phyloP scores from a whole-genome alignment of 2,329 filamentous ascomycete species.

The Cryphonectria naterciae region DNA sequence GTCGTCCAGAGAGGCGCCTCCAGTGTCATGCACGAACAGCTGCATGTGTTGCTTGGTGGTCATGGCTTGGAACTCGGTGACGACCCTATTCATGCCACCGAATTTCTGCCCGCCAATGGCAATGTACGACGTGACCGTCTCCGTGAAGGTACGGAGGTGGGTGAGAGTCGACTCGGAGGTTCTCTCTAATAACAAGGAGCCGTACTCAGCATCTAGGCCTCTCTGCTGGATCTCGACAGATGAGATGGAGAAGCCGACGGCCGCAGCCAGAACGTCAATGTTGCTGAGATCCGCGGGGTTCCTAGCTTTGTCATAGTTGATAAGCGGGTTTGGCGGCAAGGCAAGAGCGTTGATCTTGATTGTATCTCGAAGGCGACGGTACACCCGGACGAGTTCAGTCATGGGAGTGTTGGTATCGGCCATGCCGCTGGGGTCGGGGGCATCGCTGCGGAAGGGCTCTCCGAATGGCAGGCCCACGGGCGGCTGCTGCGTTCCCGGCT shows the following conservation, averaged over 20 bases:
- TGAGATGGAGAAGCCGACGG: conserved; percentile 83
- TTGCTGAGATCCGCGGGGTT: conserved; percentile 51
- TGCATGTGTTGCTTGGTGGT: conserved; percentile 75
- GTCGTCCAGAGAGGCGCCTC: not conserved
- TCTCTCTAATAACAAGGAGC: conserved; percentile 77
- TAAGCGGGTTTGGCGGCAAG: conserved; percentile 41
- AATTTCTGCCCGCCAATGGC: conserved; percentile 72
- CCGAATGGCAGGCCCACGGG: conserved; percentile 38
- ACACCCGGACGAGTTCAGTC: conserved; percentile 62
- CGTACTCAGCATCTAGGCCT: conserved; percentile 74
- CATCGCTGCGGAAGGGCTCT: conserved; percentile 8
- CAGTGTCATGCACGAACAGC: conserved; percentile 63
- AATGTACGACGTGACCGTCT: conserved; percentile 85
- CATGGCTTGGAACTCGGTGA: conserved; percentile 68
- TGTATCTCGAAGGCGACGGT: conserved; percentile 63
- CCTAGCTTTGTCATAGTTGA: conserved; percentile 35
- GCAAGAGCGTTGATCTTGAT: conserved; percentile 58
- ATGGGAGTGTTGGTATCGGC: conserved; percentile 44
- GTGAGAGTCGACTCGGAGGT: conserved; percentile 84
- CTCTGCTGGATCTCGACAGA: conserved; percentile 91
- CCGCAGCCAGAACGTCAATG: conserved; percentile 64
- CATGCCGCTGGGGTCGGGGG: conserved; percentile 23
- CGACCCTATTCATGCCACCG: conserved; percentile 62
- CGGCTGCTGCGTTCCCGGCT: conserved; percentile 39
- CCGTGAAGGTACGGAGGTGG: conserved; percentile 84